Conservation (phyloP, 2,329 filamentous ascomycete species). For the Fusarium chaquense region DNA sequence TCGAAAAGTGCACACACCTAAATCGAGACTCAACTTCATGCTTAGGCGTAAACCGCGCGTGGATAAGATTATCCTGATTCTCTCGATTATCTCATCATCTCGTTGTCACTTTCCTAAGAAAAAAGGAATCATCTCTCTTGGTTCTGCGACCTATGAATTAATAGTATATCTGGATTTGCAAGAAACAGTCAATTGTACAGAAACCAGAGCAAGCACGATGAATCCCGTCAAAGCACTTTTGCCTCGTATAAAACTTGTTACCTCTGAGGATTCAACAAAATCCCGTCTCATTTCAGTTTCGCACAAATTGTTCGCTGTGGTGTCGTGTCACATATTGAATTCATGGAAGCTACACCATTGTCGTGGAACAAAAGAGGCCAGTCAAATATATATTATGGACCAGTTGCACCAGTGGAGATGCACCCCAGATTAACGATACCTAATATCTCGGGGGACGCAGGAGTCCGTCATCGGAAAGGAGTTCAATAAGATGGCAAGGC, state of each 20-base stretch:
- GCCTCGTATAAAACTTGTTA: not conserved
- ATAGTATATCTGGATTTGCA: not conserved
- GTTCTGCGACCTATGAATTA: too few relatives aligned
- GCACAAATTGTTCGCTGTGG: not conserved
- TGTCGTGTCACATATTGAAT: not conserved
- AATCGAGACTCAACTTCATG: not conserved
- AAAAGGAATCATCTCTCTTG: not conserved
- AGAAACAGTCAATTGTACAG: not conserved
- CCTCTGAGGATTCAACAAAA: not conserved
- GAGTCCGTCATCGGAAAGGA: conserved; percentile 16
- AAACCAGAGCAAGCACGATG: not conserved
- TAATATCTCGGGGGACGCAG: conserved; percentile 33
- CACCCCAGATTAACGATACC: conserved; percentile 44
- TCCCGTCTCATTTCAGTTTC: not conserved
- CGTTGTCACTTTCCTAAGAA: too few relatives aligned
- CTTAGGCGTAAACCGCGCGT: not conserved
- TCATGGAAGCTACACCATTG: not conserved
- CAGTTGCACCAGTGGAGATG: conserved; percentile 34
- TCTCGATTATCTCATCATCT: too few relatives aligned
- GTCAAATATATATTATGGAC: not conserved
- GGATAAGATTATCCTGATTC: not conserved
- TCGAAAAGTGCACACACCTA: not conserved
- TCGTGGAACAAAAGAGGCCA: not conserved
- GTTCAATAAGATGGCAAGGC: conserved; percentile 11
- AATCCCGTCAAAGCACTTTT: too few relatives aligned